Conservation (phyloP, 176 grass and related monocot genomes). For the Elaeis guineensis region DNA sequence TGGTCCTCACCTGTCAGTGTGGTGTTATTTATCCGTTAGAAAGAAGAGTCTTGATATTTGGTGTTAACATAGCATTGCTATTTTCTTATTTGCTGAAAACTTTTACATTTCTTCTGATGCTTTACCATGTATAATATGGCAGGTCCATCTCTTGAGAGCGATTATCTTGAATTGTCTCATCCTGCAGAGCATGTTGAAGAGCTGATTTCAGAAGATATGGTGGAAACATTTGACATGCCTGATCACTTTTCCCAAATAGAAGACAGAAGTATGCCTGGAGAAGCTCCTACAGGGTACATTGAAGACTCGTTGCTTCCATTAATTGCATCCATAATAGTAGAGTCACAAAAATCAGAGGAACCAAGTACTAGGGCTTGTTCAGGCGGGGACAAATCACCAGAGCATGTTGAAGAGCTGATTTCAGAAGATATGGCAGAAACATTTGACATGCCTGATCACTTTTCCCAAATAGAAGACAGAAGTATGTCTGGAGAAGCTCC, state of each 20-base stretch:
- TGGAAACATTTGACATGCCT: slow-evolving; percentile 19
- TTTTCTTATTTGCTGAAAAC: neutral
- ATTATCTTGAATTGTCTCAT: slow-evolving; percentile 28
- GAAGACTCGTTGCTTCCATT: slow-evolving; percentile 32
- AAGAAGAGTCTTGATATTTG: neutral
- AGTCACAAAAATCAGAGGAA: slow-evolving; percentile 12
- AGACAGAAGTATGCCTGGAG: slow-evolving; percentile 5
- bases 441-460: slow-evolving; percentile 20
- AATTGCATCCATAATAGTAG: slow-evolving; percentile 16
- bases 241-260: slow-evolving; percentile 34
- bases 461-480: slow-evolving; percentile 30
- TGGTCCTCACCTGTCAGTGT: too few relatives aligned
- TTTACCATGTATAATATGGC: slow-evolving; percentile 19
- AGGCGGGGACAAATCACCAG: slow-evolving; percentile 11
- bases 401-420: slow-evolving; percentile 25
- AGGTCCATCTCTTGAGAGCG: slow-evolving; percentile 34
- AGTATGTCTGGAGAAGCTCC: slow-evolving; percentile 22
- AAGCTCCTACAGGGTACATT: slow-evolving; percentile 24
- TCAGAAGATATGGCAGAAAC: slow-evolving; percentile 23
- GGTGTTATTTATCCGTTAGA: too few relatives aligned
- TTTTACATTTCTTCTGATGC: slow-evolving; percentile 7
- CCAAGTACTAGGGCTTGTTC: slow-evolving; percentile 21
- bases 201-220: slow-evolving; percentile 23
- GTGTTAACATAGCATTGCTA: slow-evolving; percentile 10
- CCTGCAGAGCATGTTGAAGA: slow-evolving; percentile 25